Evolutionary conservation across 352 stramenopile genomes (phyloP).

Genomic region (Globisporangium sylvaticum): DNA sequence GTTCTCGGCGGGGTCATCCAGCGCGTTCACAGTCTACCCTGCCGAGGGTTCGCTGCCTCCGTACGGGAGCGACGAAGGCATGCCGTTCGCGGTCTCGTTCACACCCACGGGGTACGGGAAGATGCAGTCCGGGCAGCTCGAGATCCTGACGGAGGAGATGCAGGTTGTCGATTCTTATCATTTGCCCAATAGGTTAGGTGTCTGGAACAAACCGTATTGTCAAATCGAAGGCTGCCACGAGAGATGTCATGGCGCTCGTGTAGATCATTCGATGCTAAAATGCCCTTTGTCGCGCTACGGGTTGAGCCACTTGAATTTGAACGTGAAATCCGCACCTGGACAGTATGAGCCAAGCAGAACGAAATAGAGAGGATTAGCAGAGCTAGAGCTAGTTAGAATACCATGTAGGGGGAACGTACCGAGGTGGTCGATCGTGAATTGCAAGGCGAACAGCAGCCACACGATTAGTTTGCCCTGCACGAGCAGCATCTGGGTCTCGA

Average conservation of each 20-base stretch:
- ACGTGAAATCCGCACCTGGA: neutral
- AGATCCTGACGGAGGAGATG: slow-evolving; percentile 89
- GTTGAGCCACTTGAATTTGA: neutral
- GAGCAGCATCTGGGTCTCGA: slow-evolving; percentile 1
- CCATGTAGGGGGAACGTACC: neutral
- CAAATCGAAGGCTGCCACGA: no score
- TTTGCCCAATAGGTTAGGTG: no score
- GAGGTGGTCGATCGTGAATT: neutral
- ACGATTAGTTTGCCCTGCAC: neutral
- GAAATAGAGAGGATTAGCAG: neutral
- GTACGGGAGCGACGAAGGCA: slow-evolving; percentile 65
- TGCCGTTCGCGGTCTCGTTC: slow-evolving; percentile 87
- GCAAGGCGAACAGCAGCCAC: neutral
- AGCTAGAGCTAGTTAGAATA: no score
- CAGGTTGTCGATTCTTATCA: no score
- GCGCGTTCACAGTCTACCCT: slow-evolving; percentile 88
- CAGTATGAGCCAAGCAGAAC: neutral
- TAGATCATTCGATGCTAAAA: no score
- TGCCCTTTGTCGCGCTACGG: no score
- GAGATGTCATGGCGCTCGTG: no score
- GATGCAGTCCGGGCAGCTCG: slow-evolving; percentile 81
- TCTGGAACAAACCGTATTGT: no score
- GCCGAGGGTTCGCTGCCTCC: slow-evolving; percentile 65
- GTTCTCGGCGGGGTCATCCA: slow-evolving; percentile 84
- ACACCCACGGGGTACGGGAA: slow-evolving; percentile 90